Evolutionary conservation across 2,329 filamentous ascomycete genomes (phyloP).

Genomic region (Aphanoascus verrucosus): DNA sequence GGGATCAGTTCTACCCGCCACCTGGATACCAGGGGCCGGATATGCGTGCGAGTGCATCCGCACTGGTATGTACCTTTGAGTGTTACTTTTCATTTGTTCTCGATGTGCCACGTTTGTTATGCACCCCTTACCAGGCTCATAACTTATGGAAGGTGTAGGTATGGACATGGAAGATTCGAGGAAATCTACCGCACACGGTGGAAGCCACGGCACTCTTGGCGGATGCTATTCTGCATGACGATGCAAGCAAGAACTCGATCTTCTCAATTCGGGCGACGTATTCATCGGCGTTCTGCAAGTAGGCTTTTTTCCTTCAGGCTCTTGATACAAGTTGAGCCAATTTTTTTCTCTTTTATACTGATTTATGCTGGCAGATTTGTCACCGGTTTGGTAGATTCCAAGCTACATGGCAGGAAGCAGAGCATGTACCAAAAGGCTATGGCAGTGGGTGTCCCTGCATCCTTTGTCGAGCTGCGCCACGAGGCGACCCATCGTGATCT

Average conservation of each 20-base stretch:
- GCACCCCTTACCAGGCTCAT: no score
- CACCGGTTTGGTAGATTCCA: slow-evolving; percentile 36
- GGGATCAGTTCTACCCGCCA: slow-evolving; percentile 32
- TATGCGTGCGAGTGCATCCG: slow-evolving; percentile 31
- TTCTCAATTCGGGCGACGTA: slow-evolving; percentile 38
- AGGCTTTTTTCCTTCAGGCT: background rate
- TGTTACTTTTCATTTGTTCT: background rate
- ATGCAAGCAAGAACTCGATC: slow-evolving; percentile 31
- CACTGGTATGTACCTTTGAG: slow-evolving; percentile 25
- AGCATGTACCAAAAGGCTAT: slow-evolving; percentile 38
- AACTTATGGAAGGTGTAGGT: slow-evolving; percentile 24
- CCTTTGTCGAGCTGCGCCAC: slow-evolving; percentile 81
- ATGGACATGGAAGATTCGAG: slow-evolving; percentile 36
- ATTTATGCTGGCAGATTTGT: slow-evolving; percentile 29
- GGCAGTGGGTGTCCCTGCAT: slow-evolving; percentile 41
- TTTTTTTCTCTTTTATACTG: background rate
- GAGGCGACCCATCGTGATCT: slow-evolving; percentile 84
- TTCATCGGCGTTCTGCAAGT: slow-evolving; percentile 38
- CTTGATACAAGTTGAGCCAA: background rate
- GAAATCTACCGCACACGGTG: slow-evolving; percentile 37
- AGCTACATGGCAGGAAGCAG: slow-evolving; percentile 31
- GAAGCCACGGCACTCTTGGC: slow-evolving; percentile 38
- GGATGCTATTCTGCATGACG: slow-evolving; percentile 37
- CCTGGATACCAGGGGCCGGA: slow-evolving; percentile 26
- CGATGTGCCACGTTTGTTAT: background rate